Evolutionary conservation across 768 basidiomycete genomes (phyloP).

Genomic region (Hypholoma fasciculare): DNA sequence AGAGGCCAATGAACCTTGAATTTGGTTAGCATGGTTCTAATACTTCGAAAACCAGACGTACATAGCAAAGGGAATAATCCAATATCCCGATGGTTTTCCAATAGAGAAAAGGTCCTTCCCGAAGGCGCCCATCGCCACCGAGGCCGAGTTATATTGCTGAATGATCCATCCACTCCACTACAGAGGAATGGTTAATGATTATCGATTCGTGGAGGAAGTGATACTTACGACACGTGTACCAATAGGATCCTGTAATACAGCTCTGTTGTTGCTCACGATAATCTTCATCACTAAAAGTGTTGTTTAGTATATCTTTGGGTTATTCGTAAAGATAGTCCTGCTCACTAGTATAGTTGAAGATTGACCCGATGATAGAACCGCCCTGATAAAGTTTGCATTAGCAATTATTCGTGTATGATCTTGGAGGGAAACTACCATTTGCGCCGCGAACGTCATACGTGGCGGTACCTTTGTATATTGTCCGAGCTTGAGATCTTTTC

Average conservation of each 20-base stretch:
- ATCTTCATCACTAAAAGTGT: constrained; percentile 42
- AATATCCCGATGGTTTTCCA: constrained; percentile 43
- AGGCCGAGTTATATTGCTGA: constrained; percentile 52
- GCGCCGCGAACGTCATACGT: constrained; percentile 59
- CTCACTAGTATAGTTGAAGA: constrained; percentile 52
- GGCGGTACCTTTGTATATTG: constrained; percentile 69
- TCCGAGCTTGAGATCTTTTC: constrained; percentile 66
- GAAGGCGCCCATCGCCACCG: constrained; percentile 56
- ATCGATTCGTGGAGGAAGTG: background rate
- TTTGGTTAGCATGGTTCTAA: background rate
- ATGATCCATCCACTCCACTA: constrained; percentile 56
- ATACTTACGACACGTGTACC: constrained; percentile 44
- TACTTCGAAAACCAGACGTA: constrained; percentile 15
- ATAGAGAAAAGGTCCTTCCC: constrained; percentile 52
- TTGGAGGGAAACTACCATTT: constrained; percentile 34
- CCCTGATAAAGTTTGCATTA: constrained; percentile 14
- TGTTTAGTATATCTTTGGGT: background rate
- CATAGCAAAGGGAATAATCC: constrained; percentile 49
- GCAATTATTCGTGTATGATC: background rate
- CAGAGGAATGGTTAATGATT: background rate
- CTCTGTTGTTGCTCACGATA: constrained; percentile 46
- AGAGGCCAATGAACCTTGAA: constrained; percentile 42
- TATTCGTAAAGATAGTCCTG: background rate
- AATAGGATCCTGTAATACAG: constrained; percentile 44
- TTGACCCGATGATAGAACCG: constrained; percentile 50